Evolutionary conservation across 805 yeast species (phyloP).

Genomic region (Lipomyces kockii): DNA sequence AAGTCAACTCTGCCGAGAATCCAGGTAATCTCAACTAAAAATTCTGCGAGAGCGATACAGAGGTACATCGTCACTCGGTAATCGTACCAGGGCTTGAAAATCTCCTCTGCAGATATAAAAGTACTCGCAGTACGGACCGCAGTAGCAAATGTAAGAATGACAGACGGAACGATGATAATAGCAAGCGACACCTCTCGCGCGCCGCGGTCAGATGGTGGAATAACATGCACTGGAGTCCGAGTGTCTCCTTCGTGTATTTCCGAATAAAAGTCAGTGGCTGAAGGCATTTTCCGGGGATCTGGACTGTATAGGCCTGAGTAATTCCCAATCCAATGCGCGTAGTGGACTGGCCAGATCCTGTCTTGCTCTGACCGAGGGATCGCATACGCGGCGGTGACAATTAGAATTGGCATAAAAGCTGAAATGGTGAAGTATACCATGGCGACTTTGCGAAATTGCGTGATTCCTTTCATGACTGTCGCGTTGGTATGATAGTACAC

Average conservation of each 20-base stretch:
- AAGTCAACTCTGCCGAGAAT: constrained; percentile 3
- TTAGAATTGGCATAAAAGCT: background rate
- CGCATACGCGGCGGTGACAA: constrained; percentile 1
- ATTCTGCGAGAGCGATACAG: background rate
- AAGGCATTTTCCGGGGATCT: background rate
- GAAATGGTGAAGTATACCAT: background rate
- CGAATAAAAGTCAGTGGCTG: background rate
- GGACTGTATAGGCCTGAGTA: background rate
- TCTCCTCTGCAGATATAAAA: background rate
- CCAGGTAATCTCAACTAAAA: background rate
- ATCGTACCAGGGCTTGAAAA: background rate
- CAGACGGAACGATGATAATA: background rate
- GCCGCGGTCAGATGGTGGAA: background rate
- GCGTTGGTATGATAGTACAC: constrained; percentile 1
- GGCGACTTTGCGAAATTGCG: background rate
- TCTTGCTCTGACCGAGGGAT: constrained; percentile 4
- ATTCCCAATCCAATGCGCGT: constrained; percentile 1
- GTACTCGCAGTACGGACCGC: background rate
- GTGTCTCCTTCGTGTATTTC: background rate
- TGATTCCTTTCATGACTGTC: background rate
- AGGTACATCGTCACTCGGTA: constrained; percentile 7
- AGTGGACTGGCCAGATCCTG: constrained; percentile 4
- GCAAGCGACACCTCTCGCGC: background rate
- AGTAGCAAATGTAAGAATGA: background rate
- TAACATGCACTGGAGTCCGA: background rate